phyloP scores from a whole-genome alignment of 2,329 filamentous ascomycete species.

The Pseudomassariella vexata region DNA sequence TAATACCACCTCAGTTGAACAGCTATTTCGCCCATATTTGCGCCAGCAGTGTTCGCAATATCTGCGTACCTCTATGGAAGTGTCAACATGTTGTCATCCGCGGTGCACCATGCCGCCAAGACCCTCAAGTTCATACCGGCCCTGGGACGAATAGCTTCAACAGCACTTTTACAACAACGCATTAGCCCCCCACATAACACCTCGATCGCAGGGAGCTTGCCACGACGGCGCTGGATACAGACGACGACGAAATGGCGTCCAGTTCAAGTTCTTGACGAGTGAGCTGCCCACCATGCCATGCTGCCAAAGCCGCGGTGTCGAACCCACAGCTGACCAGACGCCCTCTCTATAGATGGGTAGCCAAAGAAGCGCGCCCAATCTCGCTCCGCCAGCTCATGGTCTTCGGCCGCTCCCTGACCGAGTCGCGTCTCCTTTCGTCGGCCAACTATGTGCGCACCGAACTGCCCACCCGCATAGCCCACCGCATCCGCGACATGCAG shows the following conservation, averaged over 20 bases:
- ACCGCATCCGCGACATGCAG: slow-evolving; percentile 95
- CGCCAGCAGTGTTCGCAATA: no score
- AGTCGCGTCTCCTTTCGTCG: slow-evolving; percentile 82
- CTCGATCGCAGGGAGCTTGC: background rate
- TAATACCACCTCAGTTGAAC: no score
- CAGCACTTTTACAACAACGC: background rate
- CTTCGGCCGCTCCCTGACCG: slow-evolving; percentile 89
- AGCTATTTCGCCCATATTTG: no score
- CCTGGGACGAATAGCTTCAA: background rate
- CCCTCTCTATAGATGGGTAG: slow-evolving; percentile 67
- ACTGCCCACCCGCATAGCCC: slow-evolving; percentile 81
- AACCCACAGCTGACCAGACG: background rate
- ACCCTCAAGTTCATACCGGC: slow-evolving; percentile 16
- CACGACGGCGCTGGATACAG: slow-evolving; percentile 13
- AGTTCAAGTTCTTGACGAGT: slow-evolving; percentile 61
- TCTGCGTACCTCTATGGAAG: no score
- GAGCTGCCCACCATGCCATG: slow-evolving; percentile 24
- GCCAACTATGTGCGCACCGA: slow-evolving; percentile 97
- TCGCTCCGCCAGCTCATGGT: slow-evolving; percentile 95
- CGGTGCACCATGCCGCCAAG: slow-evolving; percentile 39
- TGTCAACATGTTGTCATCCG: slow-evolving; percentile 37
- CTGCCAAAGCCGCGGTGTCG: background rate
- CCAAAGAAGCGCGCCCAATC: slow-evolving; percentile 88
- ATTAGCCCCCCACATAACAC: background rate
- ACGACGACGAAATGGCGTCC: slow-evolving; percentile 50